Base-by-base conservation (phyloP, 805 yeast species). In the Metschnikowia santaceciliae region DNA sequence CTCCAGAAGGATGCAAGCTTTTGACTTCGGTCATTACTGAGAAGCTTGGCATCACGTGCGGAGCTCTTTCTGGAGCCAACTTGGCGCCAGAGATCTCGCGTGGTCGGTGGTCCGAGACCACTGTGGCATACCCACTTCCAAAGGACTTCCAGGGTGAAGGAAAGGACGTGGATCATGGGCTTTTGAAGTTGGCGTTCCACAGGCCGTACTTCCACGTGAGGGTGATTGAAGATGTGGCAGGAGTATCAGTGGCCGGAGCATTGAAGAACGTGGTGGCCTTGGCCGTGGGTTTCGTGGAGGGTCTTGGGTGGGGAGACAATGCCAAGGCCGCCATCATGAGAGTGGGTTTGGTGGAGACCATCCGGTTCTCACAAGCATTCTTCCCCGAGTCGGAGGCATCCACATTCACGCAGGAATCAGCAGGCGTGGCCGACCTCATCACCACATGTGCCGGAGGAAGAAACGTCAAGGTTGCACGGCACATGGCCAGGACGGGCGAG, bases 391-490 rank as follows among this genome's bases (percentile, higher is more conserved):
- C 60, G 13, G 72, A 80, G 54, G 80, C 87, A 32, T 76, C 82
- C 52, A 94, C 99, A 26, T 91, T 91, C 71, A 88, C 96, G 56
- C 86, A 85, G 68, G 98, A 94, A 73, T 81, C 90, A 57, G 96
- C 97, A 20, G 99, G 99, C 73, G 98, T 94, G 51, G 99, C 99
- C 36, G 99, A 94, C 70, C 79, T 94, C 65, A 94, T 94, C 71
- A 94, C 99, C 49, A 90, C 99, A 15, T 94, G 99, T 75, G 81
- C 95, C 17, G 97, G 97, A 65, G 99, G 99, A 66, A 83, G 99
- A 76, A 94, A 94, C 74, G 96, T 88, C 61, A 81, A 86, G 68
- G 96, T 94, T 54, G 97, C 94, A 48, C 83, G 79, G 61, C 84
- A 81, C 69, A 86, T 89, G 88, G 92, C 96, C 52, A 77, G 82